phyloP scores from a whole-genome alignment of 83 land plant genomes.

The Thuja plicata region DNA sequence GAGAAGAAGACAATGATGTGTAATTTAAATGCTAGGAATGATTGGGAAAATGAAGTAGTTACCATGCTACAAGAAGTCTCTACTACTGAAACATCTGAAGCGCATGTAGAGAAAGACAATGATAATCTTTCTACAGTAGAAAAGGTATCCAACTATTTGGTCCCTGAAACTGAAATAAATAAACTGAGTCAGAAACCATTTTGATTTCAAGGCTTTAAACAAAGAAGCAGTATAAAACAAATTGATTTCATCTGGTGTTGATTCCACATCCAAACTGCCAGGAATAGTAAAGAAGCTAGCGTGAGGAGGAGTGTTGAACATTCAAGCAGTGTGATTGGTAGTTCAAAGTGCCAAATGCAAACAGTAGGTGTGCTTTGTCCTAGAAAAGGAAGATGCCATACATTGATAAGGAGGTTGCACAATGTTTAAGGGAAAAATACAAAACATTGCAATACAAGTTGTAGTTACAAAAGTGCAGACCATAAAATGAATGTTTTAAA shows the following conservation, averaged over 20 bases:
- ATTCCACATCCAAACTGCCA: background rate
- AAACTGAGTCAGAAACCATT: background rate
- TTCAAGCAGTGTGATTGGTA: too few species aligned
- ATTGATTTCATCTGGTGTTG: background rate
- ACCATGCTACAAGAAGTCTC: background rate
- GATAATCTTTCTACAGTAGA: background rate
- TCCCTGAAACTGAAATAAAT: background rate
- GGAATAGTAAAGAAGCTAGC: background rate
- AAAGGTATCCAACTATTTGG: background rate
- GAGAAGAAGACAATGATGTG: conserved; percentile 72
- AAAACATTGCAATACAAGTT: too few species aligned
- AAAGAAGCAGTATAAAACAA: background rate
- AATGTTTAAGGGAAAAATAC: too few species aligned
- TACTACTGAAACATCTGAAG: background rate
- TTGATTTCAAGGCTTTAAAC: background rate
- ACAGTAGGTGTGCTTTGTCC: too few species aligned
- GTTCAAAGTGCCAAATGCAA: too few species aligned
- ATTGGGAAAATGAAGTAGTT: conserved; percentile 10
- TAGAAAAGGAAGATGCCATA: too few species aligned
- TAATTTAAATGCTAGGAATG: conserved; percentile 30
- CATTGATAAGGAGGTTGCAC: too few species aligned
- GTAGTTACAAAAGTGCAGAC: too few species aligned
- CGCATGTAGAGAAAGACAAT: background rate
- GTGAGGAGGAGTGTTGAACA: too few species aligned
- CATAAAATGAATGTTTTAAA: too few species aligned